Percentiles rank a stretch among this genome's conserved stretches.
These are phyloP conservation scores for Penicillium atrosanguineum DNA, from an alignment of 495 filamentous ascomycete genomes.

Conservation along the genomic window DNA sequence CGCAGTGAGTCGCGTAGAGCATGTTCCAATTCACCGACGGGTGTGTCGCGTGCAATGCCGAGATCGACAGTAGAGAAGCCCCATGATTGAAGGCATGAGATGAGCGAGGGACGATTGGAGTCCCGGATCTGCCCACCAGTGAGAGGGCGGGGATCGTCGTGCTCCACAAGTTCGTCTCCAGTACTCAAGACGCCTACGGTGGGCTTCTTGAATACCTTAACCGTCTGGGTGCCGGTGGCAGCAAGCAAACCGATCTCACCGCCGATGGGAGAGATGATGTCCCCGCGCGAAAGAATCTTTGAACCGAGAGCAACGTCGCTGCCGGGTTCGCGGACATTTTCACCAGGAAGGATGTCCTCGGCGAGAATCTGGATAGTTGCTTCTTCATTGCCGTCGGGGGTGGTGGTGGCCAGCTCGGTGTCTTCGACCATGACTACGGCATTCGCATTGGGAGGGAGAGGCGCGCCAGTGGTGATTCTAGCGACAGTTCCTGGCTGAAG, in stretches of 20 bases:
- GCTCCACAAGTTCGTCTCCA: constrained; percentile 87
- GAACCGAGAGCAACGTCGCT: constrained; percentile 75
- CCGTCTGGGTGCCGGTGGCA: constrained; percentile 71
- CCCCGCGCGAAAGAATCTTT: constrained; percentile 69
- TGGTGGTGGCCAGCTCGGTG: constrained; percentile 68
- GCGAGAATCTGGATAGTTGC: constrained; percentile 81
- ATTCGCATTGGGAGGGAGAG: constrained; percentile 82
- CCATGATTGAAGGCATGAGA: constrained; percentile 71
- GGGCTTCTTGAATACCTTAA: constrained; percentile 74
- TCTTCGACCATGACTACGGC: constrained; percentile 98
- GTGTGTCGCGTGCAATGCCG: constrained; percentile 79
- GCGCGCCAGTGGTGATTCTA: constrained; percentile 91
- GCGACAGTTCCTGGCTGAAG: constrained; percentile 75
- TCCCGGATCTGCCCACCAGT: constrained; percentile 84
- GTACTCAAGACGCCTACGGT: constrained; percentile 87
- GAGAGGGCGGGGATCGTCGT: constrained; percentile 61
- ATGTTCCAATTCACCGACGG: constrained; percentile 70
- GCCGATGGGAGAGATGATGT: constrained; percentile 75
- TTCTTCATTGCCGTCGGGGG: constrained; percentile 81
- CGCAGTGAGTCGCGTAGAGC: constrained; percentile 70
- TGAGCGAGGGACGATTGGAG: constrained; percentile 82
- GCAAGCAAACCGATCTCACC: constrained; percentile 89
- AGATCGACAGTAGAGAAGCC: constrained; percentile 81
- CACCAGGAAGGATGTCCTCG: constrained; percentile 66
- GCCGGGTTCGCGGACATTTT: constrained; percentile 89